phyloP scores from a whole-genome alignment of 305 asterid genomes.

The Fraxinus baroniana region DNA sequence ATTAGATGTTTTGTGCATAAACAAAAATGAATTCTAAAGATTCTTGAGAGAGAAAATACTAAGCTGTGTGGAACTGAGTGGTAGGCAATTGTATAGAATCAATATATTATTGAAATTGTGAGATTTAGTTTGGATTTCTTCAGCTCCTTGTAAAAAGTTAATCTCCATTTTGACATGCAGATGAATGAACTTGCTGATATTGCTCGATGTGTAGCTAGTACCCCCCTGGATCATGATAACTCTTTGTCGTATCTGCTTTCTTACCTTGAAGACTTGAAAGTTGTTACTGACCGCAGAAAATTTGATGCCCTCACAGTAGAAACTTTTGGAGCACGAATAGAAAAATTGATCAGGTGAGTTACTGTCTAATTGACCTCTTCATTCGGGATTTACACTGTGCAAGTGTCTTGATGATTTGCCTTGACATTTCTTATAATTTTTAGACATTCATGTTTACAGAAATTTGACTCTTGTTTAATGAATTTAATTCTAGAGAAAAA shows the following conservation, averaged over 20 bases:
- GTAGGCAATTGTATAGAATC: conserved; percentile 7
- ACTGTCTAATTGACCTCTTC: conserved; percentile 13
- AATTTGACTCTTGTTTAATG: conserved; percentile 20
- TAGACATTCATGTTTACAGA: conserved; percentile 14
- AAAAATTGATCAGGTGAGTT: conserved; percentile 82
- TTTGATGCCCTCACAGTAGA: conserved; percentile 93
- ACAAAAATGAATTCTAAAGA: neutral
- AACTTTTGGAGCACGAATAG: conserved; percentile 98
- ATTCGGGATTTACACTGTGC: conserved; percentile 7
- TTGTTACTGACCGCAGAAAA: conserved; percentile 81
- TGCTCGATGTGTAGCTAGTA: conserved; percentile 90
- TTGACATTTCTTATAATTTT: conserved; percentile 4
- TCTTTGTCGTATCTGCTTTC: conserved; percentile 79
- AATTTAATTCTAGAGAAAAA: conserved; percentile 65
- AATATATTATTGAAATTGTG: neutral
- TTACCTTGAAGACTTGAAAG: conserved; percentile 96
- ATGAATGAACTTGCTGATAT: conserved; percentile 98
- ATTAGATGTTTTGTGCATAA: neutral
- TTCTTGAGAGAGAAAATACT: neutral
- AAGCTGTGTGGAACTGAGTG: neutral
- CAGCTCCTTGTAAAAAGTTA: neutral
- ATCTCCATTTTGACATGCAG: conserved; percentile 42
- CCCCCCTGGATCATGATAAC: conserved; percentile 90
- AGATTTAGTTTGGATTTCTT: conserved; percentile 7
- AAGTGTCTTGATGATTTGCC: neutral